Conservation (phyloP, 2,329 filamentous ascomycete species). For the Neonectria coccinea region DNA sequence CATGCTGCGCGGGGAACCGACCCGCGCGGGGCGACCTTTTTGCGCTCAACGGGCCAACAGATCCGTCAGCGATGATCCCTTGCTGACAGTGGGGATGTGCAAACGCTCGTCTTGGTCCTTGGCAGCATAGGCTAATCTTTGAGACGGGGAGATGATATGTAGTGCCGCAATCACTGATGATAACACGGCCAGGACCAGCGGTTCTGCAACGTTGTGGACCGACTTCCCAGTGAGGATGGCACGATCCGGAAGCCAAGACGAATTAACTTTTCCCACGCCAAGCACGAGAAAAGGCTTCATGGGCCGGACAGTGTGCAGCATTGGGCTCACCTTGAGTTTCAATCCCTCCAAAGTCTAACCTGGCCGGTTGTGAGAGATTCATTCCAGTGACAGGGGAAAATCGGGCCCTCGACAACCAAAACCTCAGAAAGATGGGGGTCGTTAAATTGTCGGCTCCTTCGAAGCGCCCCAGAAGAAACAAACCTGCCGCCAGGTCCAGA, state of each 20-base stretch:
- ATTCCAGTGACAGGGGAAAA: background rate
- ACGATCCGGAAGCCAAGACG: constrained; percentile 17
- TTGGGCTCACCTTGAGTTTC: constrained; percentile 12
- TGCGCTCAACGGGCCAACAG: background rate
- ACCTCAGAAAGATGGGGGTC: constrained; percentile 10
- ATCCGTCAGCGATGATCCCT: constrained; percentile 1
- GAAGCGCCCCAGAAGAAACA: constrained; percentile 28
- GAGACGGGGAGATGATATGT: constrained; percentile 12
- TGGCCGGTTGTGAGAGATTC: constrained; percentile 9
- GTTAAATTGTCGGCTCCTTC: constrained; percentile 27
- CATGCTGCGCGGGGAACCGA: constrained; percentile 7
- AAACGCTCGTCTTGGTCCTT: constrained; percentile 19
- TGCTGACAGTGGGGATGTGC: constrained; percentile 12
- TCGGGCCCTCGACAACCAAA: background rate
- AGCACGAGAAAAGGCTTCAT: background rate
- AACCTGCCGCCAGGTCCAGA: constrained; percentile 18
- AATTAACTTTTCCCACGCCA: background rate
- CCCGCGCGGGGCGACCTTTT: constrained; percentile 13
- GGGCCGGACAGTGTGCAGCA: constrained; percentile 1
- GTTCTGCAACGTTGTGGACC: constrained; percentile 20
- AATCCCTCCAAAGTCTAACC: constrained; percentile 1
- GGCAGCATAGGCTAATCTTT: constrained; percentile 7
- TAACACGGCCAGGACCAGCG: constrained; percentile 2
- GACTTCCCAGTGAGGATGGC: constrained; percentile 19
- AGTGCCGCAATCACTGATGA: constrained; percentile 24